Evolutionary conservation across 768 basidiomycete species (phyloP).

Genomic region (Crassisporium funariophilum): DNA sequence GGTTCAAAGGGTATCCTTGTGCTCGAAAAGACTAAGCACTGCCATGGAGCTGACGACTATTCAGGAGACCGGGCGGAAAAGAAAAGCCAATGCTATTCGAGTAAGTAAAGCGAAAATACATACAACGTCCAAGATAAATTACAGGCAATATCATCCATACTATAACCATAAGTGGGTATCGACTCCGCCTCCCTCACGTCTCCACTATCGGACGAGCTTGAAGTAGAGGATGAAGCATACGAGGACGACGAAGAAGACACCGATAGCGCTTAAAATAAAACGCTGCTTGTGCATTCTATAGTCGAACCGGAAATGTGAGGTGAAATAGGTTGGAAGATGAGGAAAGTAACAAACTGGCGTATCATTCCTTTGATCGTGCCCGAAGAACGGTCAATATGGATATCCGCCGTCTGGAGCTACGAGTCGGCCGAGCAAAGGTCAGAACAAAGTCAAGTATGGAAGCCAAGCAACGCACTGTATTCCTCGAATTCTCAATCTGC

Average conservation of each 20-base stretch:
- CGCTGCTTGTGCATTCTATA: slow-evolving; percentile 90
- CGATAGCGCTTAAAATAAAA: slow-evolving; percentile 74
- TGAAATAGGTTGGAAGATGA: slow-evolving; percentile 1
- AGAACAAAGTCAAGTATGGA: background rate
- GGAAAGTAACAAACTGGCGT: slow-evolving; percentile 62
- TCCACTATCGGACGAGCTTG: slow-evolving; percentile 34
- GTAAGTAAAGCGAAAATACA: no score
- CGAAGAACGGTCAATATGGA: slow-evolving; percentile 81
- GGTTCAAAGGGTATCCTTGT: no score
- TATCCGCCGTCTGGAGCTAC: slow-evolving; percentile 80
- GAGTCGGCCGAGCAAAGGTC: background rate
- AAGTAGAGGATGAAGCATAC: slow-evolving; percentile 75
- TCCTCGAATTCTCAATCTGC: slow-evolving; percentile 85
- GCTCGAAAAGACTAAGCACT: no score
- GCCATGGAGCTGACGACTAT: no score
- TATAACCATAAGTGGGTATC: no score
- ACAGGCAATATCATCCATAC: no score
- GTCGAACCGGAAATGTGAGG: background rate
- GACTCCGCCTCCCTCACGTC: no score
- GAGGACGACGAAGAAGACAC: slow-evolving; percentile 74
- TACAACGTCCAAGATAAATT: no score
- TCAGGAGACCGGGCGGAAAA: no score
- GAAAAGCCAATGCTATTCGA: no score
- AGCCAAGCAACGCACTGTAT: slow-evolving; percentile 57
- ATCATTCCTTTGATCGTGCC: slow-evolving; percentile 94